Conservation (phyloP, 1,284 basidiomycete species). For the Leccinum huronense region DNA sequence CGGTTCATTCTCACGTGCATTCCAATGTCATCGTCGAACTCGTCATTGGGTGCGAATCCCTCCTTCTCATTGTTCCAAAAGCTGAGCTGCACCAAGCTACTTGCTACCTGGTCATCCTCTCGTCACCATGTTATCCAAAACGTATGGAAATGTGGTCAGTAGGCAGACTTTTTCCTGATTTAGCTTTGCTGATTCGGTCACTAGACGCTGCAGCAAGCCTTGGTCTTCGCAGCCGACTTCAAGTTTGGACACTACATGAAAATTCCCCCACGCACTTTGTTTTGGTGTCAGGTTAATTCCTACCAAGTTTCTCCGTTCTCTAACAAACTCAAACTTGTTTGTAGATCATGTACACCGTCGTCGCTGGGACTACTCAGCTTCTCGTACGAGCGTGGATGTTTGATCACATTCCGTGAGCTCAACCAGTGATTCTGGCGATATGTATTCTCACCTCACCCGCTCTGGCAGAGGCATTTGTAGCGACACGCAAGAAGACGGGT, state of each 20-base stretch:
- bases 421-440: not conserved
- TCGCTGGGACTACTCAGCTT: conserved; percentile 42
- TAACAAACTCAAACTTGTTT: not conserved
- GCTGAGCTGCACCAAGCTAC: conserved; percentile 26
- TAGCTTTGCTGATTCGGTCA: conserved; percentile 1
- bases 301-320: not conserved
- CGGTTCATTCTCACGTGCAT: not conserved
- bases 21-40: conserved; percentile 47
- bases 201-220: conserved; percentile 38
- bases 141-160: conserved; percentile 41
- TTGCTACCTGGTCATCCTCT: conserved; percentile 41
- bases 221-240: conserved; percentile 44
- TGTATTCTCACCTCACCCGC: not conserved
- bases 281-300: conserved; percentile 38
- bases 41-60: conserved; percentile 40
- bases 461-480: conserved; percentile 33
- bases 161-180: not conserved
- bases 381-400: conserved; percentile 50
- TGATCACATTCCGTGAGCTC: conserved; percentile 28
- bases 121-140: conserved; percentile 44
- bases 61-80: not conserved
- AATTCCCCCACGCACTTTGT: conserved; percentile 47
- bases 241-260: conserved; percentile 56
- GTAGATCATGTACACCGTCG: conserved; percentile 40
- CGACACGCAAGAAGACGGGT: conserved; percentile 35